Evolutionary conservation across 2,329 filamentous ascomycete genomes (phyloP), one percentile per base, ranked within the genome.

Genomic region (Aspergillus viridinutans): DNA sequence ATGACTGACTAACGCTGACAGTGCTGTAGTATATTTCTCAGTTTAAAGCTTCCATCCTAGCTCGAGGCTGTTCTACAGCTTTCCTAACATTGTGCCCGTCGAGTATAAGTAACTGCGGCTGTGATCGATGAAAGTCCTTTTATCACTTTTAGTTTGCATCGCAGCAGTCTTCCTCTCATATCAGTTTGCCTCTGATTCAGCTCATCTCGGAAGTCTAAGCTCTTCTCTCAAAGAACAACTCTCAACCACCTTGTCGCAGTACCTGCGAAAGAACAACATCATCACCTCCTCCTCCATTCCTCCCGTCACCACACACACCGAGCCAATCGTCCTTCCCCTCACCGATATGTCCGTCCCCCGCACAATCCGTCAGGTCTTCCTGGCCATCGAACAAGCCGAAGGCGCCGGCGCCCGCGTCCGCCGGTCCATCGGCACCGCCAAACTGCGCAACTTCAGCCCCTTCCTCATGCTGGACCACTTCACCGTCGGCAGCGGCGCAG

Each of bases 391-490:
- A 75, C 90, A 96, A 74, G 80, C 90, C 28, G 93, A 97, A 74
- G 93, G 93, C 47, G 90, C 87, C 0, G 93, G 94, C 56, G 93
- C 93, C 4, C 83, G 86, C 60, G 93, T 97, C 14, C 86, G 93
- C 61, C 86, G 93, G 57, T 92, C 90, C 45, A 90, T 97, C 63
- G 93, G 93, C 64, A 96, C 91, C 1, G 83, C 89, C 4, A 83
- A 89, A 63, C 82, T 97, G 23, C 86, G 87, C 69, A 91, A 96
- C 79, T 88, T 97, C 74, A 90, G 87, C 14, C 94, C 93, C 0
- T 97, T 97, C 77, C 82, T 97, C 48, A 96, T 97, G 92, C 89
- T 97, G 49, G 93, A 97, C 72, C 90, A 97, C 78, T 97, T 97
- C 79, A 84, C 81, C 54, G 85, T 94, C 66, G 83, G 85, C 53